Conservation (phyloP, 768 basidiomycete species). For the Phaeolepiota aurea region DNA sequence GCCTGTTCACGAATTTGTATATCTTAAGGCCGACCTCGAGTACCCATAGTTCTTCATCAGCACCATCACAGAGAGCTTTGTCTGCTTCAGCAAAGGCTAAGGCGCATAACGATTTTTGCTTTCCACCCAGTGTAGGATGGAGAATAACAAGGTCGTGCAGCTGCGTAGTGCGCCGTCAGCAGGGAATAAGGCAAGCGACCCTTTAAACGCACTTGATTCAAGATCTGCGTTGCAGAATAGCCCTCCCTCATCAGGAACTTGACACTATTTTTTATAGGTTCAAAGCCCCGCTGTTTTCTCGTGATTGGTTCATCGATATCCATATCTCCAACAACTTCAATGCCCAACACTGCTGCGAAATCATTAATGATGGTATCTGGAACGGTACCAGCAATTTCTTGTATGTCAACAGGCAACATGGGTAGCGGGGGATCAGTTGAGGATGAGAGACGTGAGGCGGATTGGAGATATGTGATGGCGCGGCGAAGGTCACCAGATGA, state of each 20-base stretch:
- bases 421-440: constrained; percentile 64
- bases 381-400: constrained; percentile 96
- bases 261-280: constrained; percentile 61
- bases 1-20: constrained; percentile 61
- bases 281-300: constrained; percentile 36
- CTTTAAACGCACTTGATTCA: constrained; percentile 63
- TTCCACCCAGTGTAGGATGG: constrained; percentile 73
- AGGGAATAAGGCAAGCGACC: neutral
- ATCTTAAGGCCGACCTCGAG: constrained; percentile 81
- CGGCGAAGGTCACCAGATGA: constrained; percentile 93
- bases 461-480: constrained; percentile 96
- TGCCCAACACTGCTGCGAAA: constrained; percentile 65
- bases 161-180: constrained; percentile 30
- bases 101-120: constrained; percentile 75
- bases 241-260: constrained; percentile 77
- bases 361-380: constrained; percentile 63
- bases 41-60: constrained; percentile 94
- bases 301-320: constrained; percentile 39
- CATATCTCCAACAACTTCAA: constrained; percentile 50
- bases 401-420: constrained; percentile 73
- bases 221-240: constrained; percentile 84
- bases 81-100: constrained; percentile 90
- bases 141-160: constrained; percentile 83
- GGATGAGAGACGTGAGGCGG: constrained; percentile 80
- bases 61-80: constrained; percentile 92